phyloP scores from a whole-genome alignment of 371 early-diverging fungal species.

The Choanephora cucurbitarum region DNA sequence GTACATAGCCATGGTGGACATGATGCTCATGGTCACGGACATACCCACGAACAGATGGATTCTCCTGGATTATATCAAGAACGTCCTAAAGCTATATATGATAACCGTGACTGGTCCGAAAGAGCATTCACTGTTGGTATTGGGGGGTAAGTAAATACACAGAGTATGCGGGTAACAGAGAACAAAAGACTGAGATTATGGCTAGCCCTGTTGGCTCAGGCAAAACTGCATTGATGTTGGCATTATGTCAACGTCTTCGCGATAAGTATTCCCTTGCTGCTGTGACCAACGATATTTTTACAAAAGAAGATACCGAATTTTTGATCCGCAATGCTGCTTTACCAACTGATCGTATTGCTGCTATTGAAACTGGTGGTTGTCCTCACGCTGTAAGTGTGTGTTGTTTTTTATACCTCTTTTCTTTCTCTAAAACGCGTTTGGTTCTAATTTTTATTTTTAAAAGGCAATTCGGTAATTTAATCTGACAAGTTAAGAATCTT shows the following conservation, averaged over 20 bases:
- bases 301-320: constrained; percentile 93
- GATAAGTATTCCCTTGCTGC: constrained; percentile 81
- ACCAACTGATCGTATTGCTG: constrained; percentile 82
- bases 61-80: constrained; percentile 85
- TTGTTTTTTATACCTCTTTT: not conserved
- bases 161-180: not conserved
- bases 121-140: constrained; percentile 94
- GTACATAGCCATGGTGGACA: constrained; percentile 38
- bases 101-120: constrained; percentile 85
- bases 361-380: constrained; percentile 95
- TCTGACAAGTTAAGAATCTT: not conserved
- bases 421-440: not conserved
- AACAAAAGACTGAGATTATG: no score
- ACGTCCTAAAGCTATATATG: constrained; percentile 70
- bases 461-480: constrained; percentile 51
- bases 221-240: constrained; percentile 93
- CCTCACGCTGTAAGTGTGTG: constrained; percentile 89
- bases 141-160: constrained; percentile 69
- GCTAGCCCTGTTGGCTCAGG: constrained; percentile 93
- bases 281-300: constrained; percentile 88
- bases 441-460: constrained; percentile 1
- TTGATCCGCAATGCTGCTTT: constrained; percentile 85
- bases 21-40: constrained; percentile 71
- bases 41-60: constrained; percentile 89
- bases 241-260: constrained; percentile 82